Evolutionary conservation across 495 filamentous ascomycete species (phyloP).

Genomic region (Aspergillus nanangensis): DNA sequence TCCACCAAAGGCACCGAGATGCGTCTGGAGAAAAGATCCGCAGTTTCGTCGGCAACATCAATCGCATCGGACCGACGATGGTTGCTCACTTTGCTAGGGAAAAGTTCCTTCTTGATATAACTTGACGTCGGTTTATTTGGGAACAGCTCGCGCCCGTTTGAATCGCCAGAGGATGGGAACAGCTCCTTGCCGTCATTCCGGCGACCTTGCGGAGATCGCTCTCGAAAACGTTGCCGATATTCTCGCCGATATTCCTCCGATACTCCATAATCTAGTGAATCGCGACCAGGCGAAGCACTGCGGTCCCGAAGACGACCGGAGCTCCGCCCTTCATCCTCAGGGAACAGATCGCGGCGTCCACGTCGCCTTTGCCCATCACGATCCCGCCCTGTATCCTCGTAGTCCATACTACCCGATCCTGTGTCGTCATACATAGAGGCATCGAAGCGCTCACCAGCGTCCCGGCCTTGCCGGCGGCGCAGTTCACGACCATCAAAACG

Average conservation of each 20-base stretch:
- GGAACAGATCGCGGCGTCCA: constrained; percentile 49
- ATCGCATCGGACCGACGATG: constrained; percentile 63
- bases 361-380: constrained; percentile 23
- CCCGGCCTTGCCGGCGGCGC: constrained; percentile 47
- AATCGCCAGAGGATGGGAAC: constrained; percentile 28
- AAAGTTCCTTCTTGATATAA: constrained; percentile 60
- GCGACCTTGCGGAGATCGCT: constrained; percentile 33
- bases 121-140: constrained; percentile 44
- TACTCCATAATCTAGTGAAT: constrained; percentile 47
- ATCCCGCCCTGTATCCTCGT: constrained; percentile 26
- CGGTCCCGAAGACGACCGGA: constrained; percentile 53
- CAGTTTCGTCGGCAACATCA: constrained; percentile 60
- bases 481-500: constrained; percentile 55
- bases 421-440: constrained; percentile 76
- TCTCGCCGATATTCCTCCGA: constrained; percentile 36
- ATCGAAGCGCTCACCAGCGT: constrained; percentile 53
- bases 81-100: constrained; percentile 58
- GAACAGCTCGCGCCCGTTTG: constrained; percentile 39
- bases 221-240: constrained; percentile 36
- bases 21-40: constrained; percentile 50
- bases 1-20: constrained; percentile 51
- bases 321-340: constrained; percentile 24
- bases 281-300: constrained; percentile 68
- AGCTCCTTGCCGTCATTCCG: constrained; percentile 43
- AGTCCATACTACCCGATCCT: constrained; percentile 16